Percentiles rank a stretch among this genome's conserved stretches.
Evolutionary conservation across 2,329 filamentous ascomycete species (phyloP).

Genomic region (Xylaria sp.): DNA sequence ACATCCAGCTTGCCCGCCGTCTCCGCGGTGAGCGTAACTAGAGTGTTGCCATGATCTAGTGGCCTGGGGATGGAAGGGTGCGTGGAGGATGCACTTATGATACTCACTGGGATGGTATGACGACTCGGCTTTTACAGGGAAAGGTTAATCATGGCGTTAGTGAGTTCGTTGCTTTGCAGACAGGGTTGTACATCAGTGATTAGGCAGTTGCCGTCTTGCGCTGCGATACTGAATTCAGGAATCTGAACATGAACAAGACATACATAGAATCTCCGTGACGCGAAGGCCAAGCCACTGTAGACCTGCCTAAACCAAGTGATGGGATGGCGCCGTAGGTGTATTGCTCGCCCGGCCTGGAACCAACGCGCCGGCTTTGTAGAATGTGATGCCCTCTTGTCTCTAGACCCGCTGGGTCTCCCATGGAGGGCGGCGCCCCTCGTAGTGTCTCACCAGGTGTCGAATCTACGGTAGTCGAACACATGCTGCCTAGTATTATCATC

Average conservation of each 20-base stretch:
- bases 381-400: too few relatives aligned
- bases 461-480: too few relatives aligned
- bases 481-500: too few relatives aligned
- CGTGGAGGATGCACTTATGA: constrained; percentile 42
- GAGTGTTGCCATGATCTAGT: constrained; percentile 37
- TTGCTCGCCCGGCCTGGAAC: too few relatives aligned
- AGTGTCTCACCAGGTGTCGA: too few relatives aligned
- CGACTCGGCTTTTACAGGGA: constrained; percentile 44
- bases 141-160: constrained; percentile 47
- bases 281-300: too few relatives aligned
- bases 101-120: constrained; percentile 46
- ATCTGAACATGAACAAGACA: constrained; percentile 39
- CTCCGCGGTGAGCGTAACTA: constrained; percentile 93
- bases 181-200: constrained; percentile 48
- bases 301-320: too few relatives aligned
- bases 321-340: too few relatives aligned
- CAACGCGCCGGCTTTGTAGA: too few relatives aligned
- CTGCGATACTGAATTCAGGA: constrained; percentile 41
- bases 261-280: neutral
- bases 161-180: constrained; percentile 41
- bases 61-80: constrained; percentile 25
- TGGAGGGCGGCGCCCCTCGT: too few relatives aligned
- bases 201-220: constrained; percentile 32
- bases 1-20: constrained; percentile 94
- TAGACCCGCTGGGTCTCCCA: too few relatives aligned